phyloP scores from a whole-genome alignment of 768 basidiomycete species.

The Phanerochaete carnosa region DNA sequence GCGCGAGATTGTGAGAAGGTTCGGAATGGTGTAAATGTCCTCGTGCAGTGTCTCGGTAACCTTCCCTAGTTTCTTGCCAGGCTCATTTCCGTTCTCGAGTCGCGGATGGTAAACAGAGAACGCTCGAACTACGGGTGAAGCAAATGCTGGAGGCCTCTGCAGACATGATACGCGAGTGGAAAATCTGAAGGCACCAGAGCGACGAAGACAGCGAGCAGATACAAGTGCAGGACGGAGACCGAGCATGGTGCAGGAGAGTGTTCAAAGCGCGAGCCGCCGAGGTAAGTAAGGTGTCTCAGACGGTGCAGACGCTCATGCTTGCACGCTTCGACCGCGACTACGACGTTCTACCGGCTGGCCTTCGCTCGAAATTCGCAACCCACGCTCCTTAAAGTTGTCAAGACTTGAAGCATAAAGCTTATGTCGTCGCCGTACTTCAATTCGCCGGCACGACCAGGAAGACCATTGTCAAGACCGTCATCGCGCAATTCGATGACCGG shows the following conservation, averaged over 20 bases:
- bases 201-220: neutral
- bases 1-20: constrained; percentile 82
- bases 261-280: neutral
- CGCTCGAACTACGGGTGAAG: neutral
- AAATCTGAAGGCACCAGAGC: neutral
- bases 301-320: neutral
- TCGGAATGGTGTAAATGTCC: constrained; percentile 94
- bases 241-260: neutral
- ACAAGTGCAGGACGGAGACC: neutral
- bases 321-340: neutral
- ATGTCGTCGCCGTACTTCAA: constrained; percentile 20
- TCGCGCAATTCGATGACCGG: constrained; percentile 45
- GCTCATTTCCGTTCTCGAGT: neutral
- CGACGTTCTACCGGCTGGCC: neutral
- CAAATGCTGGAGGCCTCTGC: neutral
- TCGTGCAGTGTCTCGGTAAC: constrained; percentile 50
- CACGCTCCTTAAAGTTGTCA: neutral
- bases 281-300: neutral
- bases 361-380: neutral
- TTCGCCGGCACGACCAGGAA: constrained; percentile 31
- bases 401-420: neutral
- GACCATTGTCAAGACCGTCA: constrained; percentile 43
- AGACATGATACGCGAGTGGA: too few species aligned
- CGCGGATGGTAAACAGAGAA: neutral
- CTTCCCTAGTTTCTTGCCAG: constrained; percentile 6